Evolutionary conservation across 345 rosid genomes (phyloP).

Genomic region (Punica granatum): DNA sequence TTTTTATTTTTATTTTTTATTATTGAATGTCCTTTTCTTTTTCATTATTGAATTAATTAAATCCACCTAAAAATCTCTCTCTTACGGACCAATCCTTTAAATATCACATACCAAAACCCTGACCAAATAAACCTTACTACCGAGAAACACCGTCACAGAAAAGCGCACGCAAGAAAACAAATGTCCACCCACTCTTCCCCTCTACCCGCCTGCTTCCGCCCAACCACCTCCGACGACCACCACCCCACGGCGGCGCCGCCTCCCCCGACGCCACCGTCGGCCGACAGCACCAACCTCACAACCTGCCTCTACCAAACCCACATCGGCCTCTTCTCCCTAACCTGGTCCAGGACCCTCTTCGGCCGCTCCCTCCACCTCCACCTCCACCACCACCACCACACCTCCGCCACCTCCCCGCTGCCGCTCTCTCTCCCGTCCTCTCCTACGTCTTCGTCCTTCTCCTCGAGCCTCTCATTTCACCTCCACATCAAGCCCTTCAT

Average conservation of each 20-base stretch:
- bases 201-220: conserved; percentile 45
- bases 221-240: conserved; percentile 13
- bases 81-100: background rate
- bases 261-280: conserved; percentile 16
- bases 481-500: conserved; percentile 58
- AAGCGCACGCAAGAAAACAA: background rate
- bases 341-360: conserved; percentile 70
- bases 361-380: conserved; percentile 79
- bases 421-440: conserved; percentile 39
- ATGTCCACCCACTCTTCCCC: conserved; percentile 53
- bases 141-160: background rate
- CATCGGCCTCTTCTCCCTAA: conserved; percentile 71
- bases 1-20: background rate
- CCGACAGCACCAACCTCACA: conserved; percentile 49
- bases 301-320: conserved; percentile 71
- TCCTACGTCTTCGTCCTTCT: conserved; percentile 53
- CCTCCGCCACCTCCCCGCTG: conserved; percentile 30
- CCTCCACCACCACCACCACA: conserved; percentile 48
- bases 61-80: conserved; percentile 2
- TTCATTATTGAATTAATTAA: background rate
- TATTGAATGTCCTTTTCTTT: background rate
- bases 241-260: conserved; percentile 20
- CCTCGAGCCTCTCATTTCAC: conserved; percentile 49
- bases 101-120: conserved; percentile 17
- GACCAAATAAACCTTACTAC: background rate